Evolutionary conservation across 2,329 filamentous ascomycete species (phyloP), one percentile per base, ranked within the genome.

Genomic region (Neofusicoccum kwambonambiense): DNA sequence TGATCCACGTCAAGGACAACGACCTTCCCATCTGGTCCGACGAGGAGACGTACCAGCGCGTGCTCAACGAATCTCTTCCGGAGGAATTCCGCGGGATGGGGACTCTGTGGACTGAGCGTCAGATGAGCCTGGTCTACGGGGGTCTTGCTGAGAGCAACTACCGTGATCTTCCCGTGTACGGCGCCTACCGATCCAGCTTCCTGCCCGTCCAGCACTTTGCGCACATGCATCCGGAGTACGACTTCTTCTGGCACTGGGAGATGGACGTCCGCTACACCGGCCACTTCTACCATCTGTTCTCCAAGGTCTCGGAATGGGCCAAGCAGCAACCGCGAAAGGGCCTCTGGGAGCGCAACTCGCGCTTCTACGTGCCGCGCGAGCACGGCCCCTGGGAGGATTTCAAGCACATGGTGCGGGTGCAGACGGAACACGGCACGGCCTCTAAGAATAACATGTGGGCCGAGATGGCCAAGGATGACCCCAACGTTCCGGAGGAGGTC

Each of bases 171-270:
- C 88, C 90, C 56, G 88, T 90, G 3, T 88, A 91, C 57, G 90
- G 90, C 34, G 82, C 78, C 1, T 85, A 85, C 76, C 85, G 90
- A 61, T 93, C 92, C 63, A 87, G 95, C 9, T 92, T 93, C 71
- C 96, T 98, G 92, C 92, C 93, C 0, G 89, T 98, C 81, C 93
- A 97, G 73, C 91, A 94, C 77, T 98, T 98, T 75, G 91, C 93
- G 5, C 88, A 93, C 73, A 86, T 87, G 71, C 93, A 97, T 76
- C 90, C 91, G 1, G 93, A 96, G 75, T 97, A 93, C 73, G 92
- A 96, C 54, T 91, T 88, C 78, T 92, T 93, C 77, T 97, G 93
- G 93, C 91, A 96, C 69, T 96, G 93, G 91, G 93, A 97, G 77
- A 94, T 96, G 89, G 93, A 97, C 72, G 87, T 93, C 50, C 89